phyloP scores from a whole-genome alignment of 306 rosid genomes.

The Prunus kanzakura region DNA sequence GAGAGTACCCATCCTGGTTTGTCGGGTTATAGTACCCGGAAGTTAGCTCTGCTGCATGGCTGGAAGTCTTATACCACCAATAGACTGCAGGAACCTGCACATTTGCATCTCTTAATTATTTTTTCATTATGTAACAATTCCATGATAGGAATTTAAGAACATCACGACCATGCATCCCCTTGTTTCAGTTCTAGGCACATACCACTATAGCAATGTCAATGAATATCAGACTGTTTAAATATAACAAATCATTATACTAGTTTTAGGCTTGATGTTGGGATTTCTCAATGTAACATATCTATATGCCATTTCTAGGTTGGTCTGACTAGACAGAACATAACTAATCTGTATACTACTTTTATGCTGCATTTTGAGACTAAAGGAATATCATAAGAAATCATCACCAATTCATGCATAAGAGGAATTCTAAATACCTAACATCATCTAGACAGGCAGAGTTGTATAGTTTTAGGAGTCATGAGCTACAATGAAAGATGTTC shows the following conservation, averaged over 20 bases:
- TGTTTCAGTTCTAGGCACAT: not conserved
- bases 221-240: not conserved
- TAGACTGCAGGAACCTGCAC: conserved; percentile 86
- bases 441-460: not conserved
- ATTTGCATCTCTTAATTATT: conserved; percentile 20
- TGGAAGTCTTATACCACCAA: conserved; percentile 93
- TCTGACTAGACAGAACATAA: not conserved
- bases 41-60: conserved; percentile 96
- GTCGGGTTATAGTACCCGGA: conserved; percentile 93
- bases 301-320: too few relatives aligned
- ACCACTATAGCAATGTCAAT: not conserved
- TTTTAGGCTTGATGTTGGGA: not conserved
- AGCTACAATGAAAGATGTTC: not conserved
- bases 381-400: not conserved
- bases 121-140: conserved; percentile 11
- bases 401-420: not conserved
- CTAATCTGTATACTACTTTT: not conserved
- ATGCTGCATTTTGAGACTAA: not conserved
- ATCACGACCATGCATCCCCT: not conserved
- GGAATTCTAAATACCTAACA: not conserved
- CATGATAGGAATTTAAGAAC: not conserved
- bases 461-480: not conserved
- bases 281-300: not conserved
- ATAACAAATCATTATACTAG: not conserved
- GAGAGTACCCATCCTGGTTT: conserved; percentile 90